Percentiles rank a stretch among this genome's conserved stretches.
phyloP scores from a whole-genome alignment of 2,329 filamentous ascomycete species.

The Aphanocladium album region DNA sequence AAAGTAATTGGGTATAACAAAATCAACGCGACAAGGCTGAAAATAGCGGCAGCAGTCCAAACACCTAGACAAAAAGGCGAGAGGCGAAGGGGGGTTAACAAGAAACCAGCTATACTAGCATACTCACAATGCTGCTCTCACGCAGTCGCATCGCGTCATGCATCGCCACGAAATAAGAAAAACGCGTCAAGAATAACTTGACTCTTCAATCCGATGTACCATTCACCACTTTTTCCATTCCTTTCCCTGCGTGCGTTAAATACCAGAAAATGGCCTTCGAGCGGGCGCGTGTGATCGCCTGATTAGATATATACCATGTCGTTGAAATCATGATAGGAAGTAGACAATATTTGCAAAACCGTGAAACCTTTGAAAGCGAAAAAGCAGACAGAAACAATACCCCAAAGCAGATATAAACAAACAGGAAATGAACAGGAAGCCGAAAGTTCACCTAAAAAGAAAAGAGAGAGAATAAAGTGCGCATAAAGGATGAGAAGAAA shows the following conservation, averaged over 20 bases:
- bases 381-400: conserved; percentile 1
- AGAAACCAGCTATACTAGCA: not conserved
- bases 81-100: not conserved
- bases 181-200: not conserved
- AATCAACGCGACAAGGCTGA: not conserved
- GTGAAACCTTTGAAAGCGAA: not conserved
- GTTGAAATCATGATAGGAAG: conserved; percentile 1
- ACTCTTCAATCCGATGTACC: not conserved
- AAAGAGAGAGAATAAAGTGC: not conserved
- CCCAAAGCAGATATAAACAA: not conserved
- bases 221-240: not conserved
- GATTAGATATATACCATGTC: conserved; percentile 9
- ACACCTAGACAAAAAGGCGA: not conserved
- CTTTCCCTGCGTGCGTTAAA: not conserved
- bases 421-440: not conserved
- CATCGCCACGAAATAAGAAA: not conserved
- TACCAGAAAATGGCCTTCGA: not conserved
- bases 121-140: not conserved
- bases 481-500: not conserved
- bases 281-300: not conserved
- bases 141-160: not conserved
- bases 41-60: not conserved
- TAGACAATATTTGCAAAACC: conserved; percentile 7
- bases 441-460: too few species aligned
- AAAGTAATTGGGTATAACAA: conserved; percentile 8